Base-by-base conservation (phyloP, 441 rosid genomes). In the Mallotus repandus region DNA sequence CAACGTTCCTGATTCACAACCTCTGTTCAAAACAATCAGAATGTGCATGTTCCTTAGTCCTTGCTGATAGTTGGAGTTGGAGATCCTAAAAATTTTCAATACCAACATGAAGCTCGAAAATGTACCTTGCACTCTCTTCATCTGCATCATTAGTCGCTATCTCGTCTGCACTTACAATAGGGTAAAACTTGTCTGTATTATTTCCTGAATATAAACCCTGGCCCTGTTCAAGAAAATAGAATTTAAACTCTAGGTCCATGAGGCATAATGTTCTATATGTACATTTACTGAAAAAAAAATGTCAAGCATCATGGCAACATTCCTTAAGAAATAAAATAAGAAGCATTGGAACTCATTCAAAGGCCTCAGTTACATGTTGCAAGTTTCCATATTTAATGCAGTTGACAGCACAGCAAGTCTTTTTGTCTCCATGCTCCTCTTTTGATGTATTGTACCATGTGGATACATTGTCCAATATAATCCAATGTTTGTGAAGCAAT, bases 141-240 rank as follows among this genome's bases (percentile, higher is more conserved):
- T 81, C 79, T n/a, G 79, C 76, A 69, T 70, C 74, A 35, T 45
- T 38, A 54, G 87, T 77, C 12, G 72, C 87, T 74, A 84, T 80
- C 70, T 81, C 81, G 78, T 74, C 81, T 69, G 88, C 91, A 59
- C 66, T 79, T 18, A 86, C 86, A 46, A 88, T 58, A 25, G 86
- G 81, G 68, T 83, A 74, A 74, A 84, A 88, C 67, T 78, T 67
- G 70, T 81, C 78, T 35, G 53, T 38, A 7, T 58, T 46, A 72
- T 75, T 79, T 62, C 81, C 84, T 29, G 81, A 73, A 73, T 86
- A 80, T 56, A 86, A 76, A 64, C 82, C 85, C 79, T 81, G 88
- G 62, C 91, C 88, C 89, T 88, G 85, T 67, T 78, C 67, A 63
- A 74, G 78, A 70, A 77, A 71, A 49, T 35, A 35, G 56, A 67